Percentiles rank a stretch among this genome's conserved stretches.
phyloP scores from a whole-genome alignment of 306 rosid species.

The Pachyrhizus erosus region DNA sequence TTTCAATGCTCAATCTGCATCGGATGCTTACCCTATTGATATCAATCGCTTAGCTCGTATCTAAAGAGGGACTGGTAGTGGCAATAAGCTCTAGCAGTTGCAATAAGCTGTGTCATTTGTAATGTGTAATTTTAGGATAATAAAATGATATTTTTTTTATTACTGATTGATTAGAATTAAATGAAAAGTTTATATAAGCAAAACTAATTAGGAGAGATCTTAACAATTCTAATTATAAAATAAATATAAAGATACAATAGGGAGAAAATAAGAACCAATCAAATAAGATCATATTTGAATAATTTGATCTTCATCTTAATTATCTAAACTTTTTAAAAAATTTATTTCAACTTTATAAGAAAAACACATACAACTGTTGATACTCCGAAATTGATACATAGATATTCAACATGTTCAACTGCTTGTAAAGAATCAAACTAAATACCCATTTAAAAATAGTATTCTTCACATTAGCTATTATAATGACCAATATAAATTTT shows the following conservation, averaged over 20 bases:
- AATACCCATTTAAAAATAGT: too few relatives aligned
- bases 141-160: not conserved
- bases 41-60: conserved; percentile 66
- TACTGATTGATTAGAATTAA: not conserved
- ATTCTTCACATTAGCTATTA: too few relatives aligned
- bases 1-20: conserved; percentile 67
- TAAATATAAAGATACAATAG: not conserved
- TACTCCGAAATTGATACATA: too few relatives aligned
- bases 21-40: conserved; percentile 87
- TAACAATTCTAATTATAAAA: not conserved
- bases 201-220: not conserved
- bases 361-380: too few relatives aligned
- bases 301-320: not conserved
- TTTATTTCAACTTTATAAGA: too few relatives aligned
- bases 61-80: conserved; percentile 26
- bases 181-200: not conserved
- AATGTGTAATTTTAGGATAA: not conserved
- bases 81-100: not conserved
- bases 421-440: too few relatives aligned
- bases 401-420: too few relatives aligned
- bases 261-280: not conserved
- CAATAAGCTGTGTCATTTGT: conserved; percentile 1
- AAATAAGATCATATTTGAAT: not conserved
- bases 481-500: too few relatives aligned
- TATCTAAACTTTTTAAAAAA: not conserved